A percentile compares a stretch with the other conserved stretches of the same genome.
These are phyloP conservation scores for Akebia trifoliata DNA, from an alignment of 164 flowering plant genomes.

Conservation along the genomic window DNA sequence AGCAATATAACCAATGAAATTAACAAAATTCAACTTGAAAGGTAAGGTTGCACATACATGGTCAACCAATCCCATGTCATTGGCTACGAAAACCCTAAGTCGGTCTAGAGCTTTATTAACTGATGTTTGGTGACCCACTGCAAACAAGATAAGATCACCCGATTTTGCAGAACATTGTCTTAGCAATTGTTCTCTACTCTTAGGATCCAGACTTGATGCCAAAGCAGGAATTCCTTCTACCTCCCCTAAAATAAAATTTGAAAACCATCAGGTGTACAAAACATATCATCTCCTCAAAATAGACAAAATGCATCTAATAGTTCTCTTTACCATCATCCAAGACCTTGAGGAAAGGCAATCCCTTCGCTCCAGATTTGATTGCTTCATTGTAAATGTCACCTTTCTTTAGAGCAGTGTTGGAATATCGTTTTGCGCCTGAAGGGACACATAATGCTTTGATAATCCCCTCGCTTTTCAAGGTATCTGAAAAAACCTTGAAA, in stretches of 20 bases:
- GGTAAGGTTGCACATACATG: constrained; percentile 42
- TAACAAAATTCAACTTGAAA: not conserved
- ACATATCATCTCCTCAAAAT: not conserved
- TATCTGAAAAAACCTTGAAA: constrained; percentile 82
- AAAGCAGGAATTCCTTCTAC: constrained; percentile 83
- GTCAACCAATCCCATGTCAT: constrained; percentile 68
- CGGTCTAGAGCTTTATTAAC: constrained; percentile 85
- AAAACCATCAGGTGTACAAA: constrained; percentile 9
- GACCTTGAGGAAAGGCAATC: constrained; percentile 89
- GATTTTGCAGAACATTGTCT: constrained; percentile 52
- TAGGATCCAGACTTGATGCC: constrained; percentile 54
- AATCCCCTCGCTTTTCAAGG: constrained; percentile 61
- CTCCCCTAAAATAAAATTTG: constrained; percentile 30
- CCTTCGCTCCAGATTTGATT: constrained; percentile 88
- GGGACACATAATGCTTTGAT: constrained; percentile 79
- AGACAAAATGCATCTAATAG: not conserved
- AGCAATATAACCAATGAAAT: not conserved
- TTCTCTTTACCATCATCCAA: constrained; percentile 52
- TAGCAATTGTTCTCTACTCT: constrained; percentile 43
- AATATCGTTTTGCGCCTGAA: constrained; percentile 63
- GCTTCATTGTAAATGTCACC: constrained; percentile 85
- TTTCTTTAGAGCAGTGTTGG: constrained; percentile 84
- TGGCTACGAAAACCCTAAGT: constrained; percentile 61
- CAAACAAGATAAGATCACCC: constrained; percentile 91
- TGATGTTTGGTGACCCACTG: constrained; percentile 55